Conservation (phyloP, 768 basidiomycete genomes). For the Pholiota microspora region DNA sequence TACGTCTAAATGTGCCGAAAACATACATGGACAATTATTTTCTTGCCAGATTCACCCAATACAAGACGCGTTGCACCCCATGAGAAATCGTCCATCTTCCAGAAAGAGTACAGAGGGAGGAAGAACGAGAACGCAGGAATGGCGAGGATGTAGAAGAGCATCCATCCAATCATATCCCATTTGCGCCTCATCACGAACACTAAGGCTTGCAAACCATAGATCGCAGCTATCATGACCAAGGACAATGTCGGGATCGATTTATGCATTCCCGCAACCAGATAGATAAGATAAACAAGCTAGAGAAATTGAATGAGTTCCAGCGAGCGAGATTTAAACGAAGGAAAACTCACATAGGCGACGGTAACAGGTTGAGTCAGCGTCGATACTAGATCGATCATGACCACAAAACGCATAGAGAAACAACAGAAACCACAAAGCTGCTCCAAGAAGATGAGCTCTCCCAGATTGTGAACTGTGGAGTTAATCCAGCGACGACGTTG, state of each 20-base stretch:
- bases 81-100: slow-evolving; percentile 97
- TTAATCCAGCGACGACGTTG: slow-evolving; percentile 99
- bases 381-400: slow-evolving; percentile 93
- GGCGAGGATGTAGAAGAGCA: slow-evolving; percentile 93
- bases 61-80: slow-evolving; percentile 95
- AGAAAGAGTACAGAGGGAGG: slow-evolving; percentile 94
- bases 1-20: not conserved
- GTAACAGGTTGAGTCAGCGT: slow-evolving; percentile 84
- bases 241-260: slow-evolving; percentile 77
- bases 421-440: slow-evolving; percentile 96
- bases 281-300: slow-evolving; percentile 87
- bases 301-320: not conserved
- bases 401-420: slow-evolving; percentile 98
- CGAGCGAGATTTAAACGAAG: slow-evolving; percentile 3
- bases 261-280: slow-evolving; percentile 66
- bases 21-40: slow-evolving; percentile 89
- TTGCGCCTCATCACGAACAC: slow-evolving; percentile 91
- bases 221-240: slow-evolving; percentile 88
- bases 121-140: slow-evolving; percentile 93
- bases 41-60: slow-evolving; percentile 92
- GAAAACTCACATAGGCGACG: slow-evolving; percentile 76
- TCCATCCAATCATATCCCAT: slow-evolving; percentile 99
- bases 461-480: slow-evolving; percentile 96
- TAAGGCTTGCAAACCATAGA: slow-evolving; percentile 92
- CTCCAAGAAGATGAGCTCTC: slow-evolving; percentile 88